A percentile compares a stretch with the other conserved stretches of the same genome.
Evolutionary conservation across 768 basidiomycete genomes (phyloP).

Genomic region (Psilocybe subaeruginosa): DNA sequence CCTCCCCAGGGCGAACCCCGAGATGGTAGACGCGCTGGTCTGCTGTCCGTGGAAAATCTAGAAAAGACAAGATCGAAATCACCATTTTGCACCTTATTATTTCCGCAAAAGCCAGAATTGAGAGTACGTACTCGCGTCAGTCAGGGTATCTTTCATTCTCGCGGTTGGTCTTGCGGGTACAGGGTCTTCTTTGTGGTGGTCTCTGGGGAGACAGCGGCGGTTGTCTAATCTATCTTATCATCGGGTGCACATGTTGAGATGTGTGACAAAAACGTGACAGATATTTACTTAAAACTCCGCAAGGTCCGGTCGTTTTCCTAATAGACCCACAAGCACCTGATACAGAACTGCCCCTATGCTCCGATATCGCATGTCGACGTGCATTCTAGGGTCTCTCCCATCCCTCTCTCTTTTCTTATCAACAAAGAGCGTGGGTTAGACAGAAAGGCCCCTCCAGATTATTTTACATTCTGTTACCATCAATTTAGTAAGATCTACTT

Average conservation of each 20-base stretch:
- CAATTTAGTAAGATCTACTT: background rate
- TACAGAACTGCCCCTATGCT: background rate
- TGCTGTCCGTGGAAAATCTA: conserved; percentile 78
- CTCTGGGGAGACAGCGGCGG: background rate
- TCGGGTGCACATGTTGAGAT: background rate
- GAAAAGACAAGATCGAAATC: background rate
- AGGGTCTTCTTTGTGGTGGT: conserved; percentile 1
- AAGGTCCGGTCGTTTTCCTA: background rate
- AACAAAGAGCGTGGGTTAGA: no score
- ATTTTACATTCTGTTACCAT: background rate
- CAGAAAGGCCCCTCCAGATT: no score
- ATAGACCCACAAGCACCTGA: background rate
- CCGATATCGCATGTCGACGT: no score
- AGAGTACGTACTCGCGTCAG: conserved; percentile 64
- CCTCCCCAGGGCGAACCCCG: conserved; percentile 73
- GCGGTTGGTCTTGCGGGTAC: background rate
- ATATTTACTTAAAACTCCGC: background rate
- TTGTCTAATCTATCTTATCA: conserved; percentile 6
- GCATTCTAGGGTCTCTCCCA: no score
- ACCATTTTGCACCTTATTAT: background rate
- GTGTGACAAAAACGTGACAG: background rate
- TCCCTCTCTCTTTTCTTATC: no score
- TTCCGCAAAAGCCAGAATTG: background rate
- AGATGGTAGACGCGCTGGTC: conserved; percentile 82
- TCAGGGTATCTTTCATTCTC: conserved; percentile 62